Conservation (phyloP, 2,329 filamentous ascomycete species). For the Epicoccum sorghinum region DNA sequence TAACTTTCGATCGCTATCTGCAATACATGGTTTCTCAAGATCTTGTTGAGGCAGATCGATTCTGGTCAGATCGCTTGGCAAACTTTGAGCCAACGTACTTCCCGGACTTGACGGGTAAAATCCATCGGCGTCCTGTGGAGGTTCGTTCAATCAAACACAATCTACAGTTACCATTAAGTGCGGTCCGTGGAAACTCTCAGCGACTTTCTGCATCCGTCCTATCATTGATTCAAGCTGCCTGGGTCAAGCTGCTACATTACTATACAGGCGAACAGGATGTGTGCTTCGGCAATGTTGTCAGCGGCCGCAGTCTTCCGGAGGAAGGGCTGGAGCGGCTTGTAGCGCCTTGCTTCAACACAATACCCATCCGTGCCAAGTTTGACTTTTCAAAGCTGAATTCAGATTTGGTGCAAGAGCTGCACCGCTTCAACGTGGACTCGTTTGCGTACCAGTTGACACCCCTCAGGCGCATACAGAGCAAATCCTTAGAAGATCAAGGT, state of each 20-base stretch:
- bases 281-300: constrained; percentile 87
- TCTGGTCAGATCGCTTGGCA: constrained; percentile 68
- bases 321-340: constrained; percentile 73
- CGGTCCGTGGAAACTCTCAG: constrained; percentile 31
- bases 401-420: constrained; percentile 65
- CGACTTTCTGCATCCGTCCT: constrained; percentile 56
- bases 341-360: constrained; percentile 92
- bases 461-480: constrained; percentile 71
- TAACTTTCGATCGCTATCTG: constrained; percentile 70
- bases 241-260: constrained; percentile 68
- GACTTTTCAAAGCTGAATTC: constrained; percentile 56
- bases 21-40: constrained; percentile 60
- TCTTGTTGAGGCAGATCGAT: constrained; percentile 60
- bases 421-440: constrained; percentile 65
- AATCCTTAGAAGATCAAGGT: constrained; percentile 52
- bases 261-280: constrained; percentile 67
- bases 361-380: constrained; percentile 71
- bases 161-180: constrained; percentile 30
- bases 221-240: constrained; percentile 72
- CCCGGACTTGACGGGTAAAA: constrained; percentile 40
- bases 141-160: constrained; percentile 33
- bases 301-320: constrained; percentile 72
- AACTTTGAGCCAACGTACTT: constrained; percentile 57
- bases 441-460: constrained; percentile 76
- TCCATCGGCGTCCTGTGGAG: neutral